A percentile compares a stretch with the other conserved stretches of the same genome.
phyloP scores from a whole-genome alignment of 805 yeast species.

The Lachancea waltii region DNA sequence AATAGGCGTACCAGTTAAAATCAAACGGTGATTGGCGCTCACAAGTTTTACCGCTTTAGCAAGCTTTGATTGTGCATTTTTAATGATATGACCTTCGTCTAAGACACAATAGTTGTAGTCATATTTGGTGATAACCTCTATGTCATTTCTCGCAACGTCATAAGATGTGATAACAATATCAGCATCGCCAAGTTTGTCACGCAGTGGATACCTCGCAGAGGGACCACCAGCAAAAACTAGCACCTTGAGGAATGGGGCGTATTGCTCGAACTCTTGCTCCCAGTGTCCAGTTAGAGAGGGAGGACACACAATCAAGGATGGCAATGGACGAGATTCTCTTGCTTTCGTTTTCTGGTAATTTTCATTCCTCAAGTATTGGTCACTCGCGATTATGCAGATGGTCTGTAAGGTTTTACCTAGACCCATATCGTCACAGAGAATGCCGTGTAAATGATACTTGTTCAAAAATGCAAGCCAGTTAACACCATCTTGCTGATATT shows the following conservation, averaged over 20 bases:
- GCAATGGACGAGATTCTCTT: constrained; percentile 64
- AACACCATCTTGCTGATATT: constrained; percentile 97
- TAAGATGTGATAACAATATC: constrained; percentile 93
- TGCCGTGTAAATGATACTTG: constrained; percentile 93
- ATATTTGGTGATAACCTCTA: constrained; percentile 48
- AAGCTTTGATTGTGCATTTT: constrained; percentile 81
- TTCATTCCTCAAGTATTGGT: constrained; percentile 78
- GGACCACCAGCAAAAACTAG: constrained; percentile 95
- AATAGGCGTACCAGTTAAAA: constrained; percentile 95
- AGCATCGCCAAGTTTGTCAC: constrained; percentile 45
- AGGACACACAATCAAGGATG: constrained; percentile 88
- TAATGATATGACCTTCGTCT: constrained; percentile 97
- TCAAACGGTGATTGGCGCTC: constrained; percentile 80
- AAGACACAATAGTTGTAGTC: constrained; percentile 91
- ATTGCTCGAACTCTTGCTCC: constrained; percentile 90
- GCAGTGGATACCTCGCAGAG: constrained; percentile 50
- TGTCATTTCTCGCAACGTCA: constrained; percentile 93
- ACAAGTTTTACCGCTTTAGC: constrained; percentile 81
- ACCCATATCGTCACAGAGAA: constrained; percentile 99
- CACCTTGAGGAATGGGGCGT: constrained; percentile 79
- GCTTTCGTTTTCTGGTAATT: constrained; percentile 54
- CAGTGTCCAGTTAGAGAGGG: constrained; percentile 98
- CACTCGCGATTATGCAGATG: constrained; percentile 93
- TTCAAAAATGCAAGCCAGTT: constrained; percentile 96
- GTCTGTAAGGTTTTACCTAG: constrained; percentile 96